Percentiles rank a stretch among this genome's conserved stretches.
Conservation (phyloP, 768 basidiomycete species). For the Mycena olivaceomarginata region DNA sequence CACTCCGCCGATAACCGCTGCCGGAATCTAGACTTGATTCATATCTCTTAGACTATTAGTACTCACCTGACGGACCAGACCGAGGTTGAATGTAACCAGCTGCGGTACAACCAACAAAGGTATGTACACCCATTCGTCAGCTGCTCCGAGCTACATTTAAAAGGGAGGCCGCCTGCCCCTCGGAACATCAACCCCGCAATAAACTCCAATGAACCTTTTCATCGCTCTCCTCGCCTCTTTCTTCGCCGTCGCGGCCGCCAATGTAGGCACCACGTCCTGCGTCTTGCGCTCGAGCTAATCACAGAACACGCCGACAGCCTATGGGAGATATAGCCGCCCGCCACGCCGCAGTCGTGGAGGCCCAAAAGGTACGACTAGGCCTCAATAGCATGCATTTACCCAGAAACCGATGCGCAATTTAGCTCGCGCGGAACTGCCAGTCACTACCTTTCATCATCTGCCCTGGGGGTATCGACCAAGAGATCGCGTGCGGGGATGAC, state of each 20-base stretch:
- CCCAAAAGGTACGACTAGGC: neutral
- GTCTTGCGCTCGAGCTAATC: neutral
- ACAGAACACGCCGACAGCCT: constrained; percentile 1
- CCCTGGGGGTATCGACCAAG: constrained; percentile 19
- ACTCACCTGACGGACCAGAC: no score
- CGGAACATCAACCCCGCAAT: no score
- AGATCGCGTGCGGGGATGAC: neutral
- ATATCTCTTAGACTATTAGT: no score
- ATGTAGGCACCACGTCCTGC: constrained; percentile 1
- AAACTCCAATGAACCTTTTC: constrained; percentile 23
- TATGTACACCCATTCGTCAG: no score
- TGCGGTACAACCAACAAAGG: no score
- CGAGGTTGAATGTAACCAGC: no score
- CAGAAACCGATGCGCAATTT: neutral
- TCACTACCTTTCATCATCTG: constrained; percentile 20
- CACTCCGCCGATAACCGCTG: no score
- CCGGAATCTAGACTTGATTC: no score
- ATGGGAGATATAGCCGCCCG: constrained; percentile 4
- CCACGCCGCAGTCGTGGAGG: neutral
- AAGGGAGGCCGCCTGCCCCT: no score
- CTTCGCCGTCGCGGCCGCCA: constrained; percentile 27
- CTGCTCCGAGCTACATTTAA: no score
- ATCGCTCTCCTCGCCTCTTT: constrained; percentile 14
- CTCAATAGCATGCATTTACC: neutral
- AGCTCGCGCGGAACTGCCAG: neutral